Evolutionary conservation across 2,329 filamentous ascomycete genomes (phyloP), one percentile per base, ranked within the genome.

Genomic region (Penicillium sp.): DNA sequence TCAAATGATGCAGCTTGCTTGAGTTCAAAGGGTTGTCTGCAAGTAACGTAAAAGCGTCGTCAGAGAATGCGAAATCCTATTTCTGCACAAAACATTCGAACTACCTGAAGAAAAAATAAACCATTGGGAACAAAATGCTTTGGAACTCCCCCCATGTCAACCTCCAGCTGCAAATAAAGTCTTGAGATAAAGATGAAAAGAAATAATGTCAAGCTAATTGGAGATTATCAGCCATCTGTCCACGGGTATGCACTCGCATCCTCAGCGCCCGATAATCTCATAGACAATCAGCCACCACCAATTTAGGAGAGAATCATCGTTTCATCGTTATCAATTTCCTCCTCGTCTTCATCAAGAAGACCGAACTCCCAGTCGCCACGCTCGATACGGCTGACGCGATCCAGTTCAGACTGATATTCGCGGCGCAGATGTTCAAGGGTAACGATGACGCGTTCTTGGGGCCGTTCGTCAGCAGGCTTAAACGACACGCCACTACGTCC

Each of bases 351-450:
- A 21, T 60, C 67, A 29, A 73, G 63, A 43, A 73, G 76, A 41
- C 77, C 81, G 70, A 97, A 90, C 16, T 90, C 89, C 80, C 96
- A 97, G 70, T 96, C 87, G 56, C 96, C 92, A 70, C 90, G 90
- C 75, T 95, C 88, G 72, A 97, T 92, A 52, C 90, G 89, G 52
- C 89, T 90, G 64, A 95, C 89, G 61, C 91, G 84, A 75, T 99
- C 95, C 69, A 99, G 78, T 75, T 98, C 92, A 24, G 84, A 86
- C 76, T 96, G 90, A 73, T 97, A 99, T 71, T 93, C 90, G 74
- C 89, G 91, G 68, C 93, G 84, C 52, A 98, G 80, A 72, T 96
- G 93, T 29, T 89, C 89, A 53, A 99, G 78, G 31, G 91, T 96
- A 16, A 98, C 84, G 35, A 98, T 86, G 70, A 85, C 88, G 60